These are phyloP conservation scores for Torulaspora gathmanii DNA, from an alignment of 805 yeast genomes.

Conservation along the genomic window DNA sequence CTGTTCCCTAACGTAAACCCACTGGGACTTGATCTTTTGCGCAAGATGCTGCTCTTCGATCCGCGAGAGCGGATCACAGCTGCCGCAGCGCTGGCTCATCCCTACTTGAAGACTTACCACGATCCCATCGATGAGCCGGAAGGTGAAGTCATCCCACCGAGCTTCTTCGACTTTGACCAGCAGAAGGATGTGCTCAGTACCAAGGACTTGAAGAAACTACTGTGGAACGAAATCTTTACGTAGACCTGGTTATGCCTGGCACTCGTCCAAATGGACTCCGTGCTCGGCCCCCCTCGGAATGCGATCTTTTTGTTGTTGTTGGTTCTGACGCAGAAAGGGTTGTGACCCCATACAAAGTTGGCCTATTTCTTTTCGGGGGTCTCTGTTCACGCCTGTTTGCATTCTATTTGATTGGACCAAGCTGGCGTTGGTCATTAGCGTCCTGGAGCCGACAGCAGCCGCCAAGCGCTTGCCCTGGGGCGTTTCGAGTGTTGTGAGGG, in stretches of 20 bases:
- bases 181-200: conserved; percentile 72
- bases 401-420: not conserved
- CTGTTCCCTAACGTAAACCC: conserved; percentile 54
- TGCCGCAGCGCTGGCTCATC: conserved; percentile 77
- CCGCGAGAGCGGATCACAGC: conserved; percentile 81
- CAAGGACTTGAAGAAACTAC: conserved; percentile 69
- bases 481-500: too few relatives aligned
- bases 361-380: too few relatives aligned
- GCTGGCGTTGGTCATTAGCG: not conserved
- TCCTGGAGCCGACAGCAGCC: not conserved
- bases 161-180: conserved; percentile 85
- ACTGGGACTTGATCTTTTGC: conserved; percentile 59
- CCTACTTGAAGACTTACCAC: conserved; percentile 81
- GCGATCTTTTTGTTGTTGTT: not conserved
- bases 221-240: conserved; percentile 65
- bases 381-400: not conserved
- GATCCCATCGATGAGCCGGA: conserved; percentile 92
- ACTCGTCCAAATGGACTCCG: not conserved
- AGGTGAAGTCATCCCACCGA: conserved; percentile 76
- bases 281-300: not conserved
- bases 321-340: too few relatives aligned
- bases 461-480: not conserved
- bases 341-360: too few relatives aligned
- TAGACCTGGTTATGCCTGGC: conserved; percentile 2
- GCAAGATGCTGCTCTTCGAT: conserved; percentile 73